Evolutionary conservation across 73 alveolate species (phyloP).

Genomic region (Paramecium tetraurelia): DNA sequence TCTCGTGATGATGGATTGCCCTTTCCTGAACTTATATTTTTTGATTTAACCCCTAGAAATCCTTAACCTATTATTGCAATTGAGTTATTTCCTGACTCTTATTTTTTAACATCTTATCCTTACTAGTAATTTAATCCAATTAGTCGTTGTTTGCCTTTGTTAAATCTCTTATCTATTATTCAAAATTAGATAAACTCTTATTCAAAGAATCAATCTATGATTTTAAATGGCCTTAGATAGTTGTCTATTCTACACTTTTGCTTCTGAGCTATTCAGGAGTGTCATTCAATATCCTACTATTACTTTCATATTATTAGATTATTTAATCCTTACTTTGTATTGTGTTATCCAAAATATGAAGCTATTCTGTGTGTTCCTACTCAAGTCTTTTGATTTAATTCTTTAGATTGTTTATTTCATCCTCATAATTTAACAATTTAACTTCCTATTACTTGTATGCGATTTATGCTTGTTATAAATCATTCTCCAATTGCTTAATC

Average conservation of each 20-base stretch:
- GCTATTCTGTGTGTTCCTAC: not conserved
- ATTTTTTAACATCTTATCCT: not conserved
- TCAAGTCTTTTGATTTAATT: not conserved
- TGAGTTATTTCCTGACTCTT: not conserved
- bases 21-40: not conserved
- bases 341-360: not conserved
- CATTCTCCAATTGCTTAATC: not conserved
- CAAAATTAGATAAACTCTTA: not conserved
- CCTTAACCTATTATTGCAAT: not conserved
- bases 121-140: not conserved
- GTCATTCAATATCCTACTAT: not conserved
- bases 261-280: not conserved
- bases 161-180: not conserved
- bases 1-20: not conserved
- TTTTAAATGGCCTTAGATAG: conserved; percentile 2
- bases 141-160: not conserved
- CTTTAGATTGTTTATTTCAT: not conserved
- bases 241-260: not conserved
- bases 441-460: not conserved
- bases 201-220: not conserved
- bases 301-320: not conserved
- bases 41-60: not conserved
- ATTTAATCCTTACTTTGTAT: not conserved
- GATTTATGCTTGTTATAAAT: not conserved
- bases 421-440: not conserved